These are phyloP conservation scores for Forsythia viridissima DNA, from an alignment of 257 asterid genomes.

Conservation along the genomic window DNA sequence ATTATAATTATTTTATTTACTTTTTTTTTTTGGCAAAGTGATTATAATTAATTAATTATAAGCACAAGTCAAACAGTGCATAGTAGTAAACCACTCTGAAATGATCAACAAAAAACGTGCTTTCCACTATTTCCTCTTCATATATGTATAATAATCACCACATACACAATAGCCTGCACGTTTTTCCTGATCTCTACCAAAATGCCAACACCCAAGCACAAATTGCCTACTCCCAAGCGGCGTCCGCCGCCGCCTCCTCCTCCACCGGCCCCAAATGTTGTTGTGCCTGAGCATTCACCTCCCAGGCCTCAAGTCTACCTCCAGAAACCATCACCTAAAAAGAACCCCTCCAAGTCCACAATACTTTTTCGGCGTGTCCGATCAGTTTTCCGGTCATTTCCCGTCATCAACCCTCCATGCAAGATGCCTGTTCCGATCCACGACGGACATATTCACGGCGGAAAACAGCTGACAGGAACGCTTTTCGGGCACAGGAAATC, in stretches of 20 bases:
- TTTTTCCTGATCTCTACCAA: conserved; percentile 1
- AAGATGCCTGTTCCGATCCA: conserved; percentile 68
- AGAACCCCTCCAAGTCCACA: conserved; percentile 48
- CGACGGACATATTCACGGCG: conserved; percentile 72
- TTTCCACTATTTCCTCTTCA: conserved; percentile 26
- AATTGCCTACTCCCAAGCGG: conserved; percentile 22
- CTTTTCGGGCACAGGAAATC: conserved; percentile 72
- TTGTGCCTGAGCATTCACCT: conserved; percentile 49
- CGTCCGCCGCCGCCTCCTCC: conserved; percentile 41
- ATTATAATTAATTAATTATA: neutral
- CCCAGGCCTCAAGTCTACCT: conserved; percentile 35
- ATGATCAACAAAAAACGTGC: conserved; percentile 31
- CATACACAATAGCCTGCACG: neutral
- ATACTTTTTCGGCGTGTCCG: conserved; percentile 61
- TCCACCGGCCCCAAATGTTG: conserved; percentile 37
- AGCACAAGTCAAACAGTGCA: conserved; percentile 23
- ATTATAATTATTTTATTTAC: conserved; percentile 22
- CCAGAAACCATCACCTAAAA: conserved; percentile 49
- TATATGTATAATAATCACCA: conserved; percentile 26
- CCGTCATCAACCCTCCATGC: conserved; percentile 79
- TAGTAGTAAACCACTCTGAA: conserved; percentile 4
- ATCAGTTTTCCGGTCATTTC: conserved; percentile 79
- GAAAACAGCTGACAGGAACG: conserved; percentile 84
- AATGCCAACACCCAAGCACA: conserved; percentile 58
- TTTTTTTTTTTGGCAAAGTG: neutral